Evolutionary conservation across 495 filamentous ascomycete genomes (phyloP), one percentile per base, ranked within the genome.

Genomic region (Aspergillus campestris): DNA sequence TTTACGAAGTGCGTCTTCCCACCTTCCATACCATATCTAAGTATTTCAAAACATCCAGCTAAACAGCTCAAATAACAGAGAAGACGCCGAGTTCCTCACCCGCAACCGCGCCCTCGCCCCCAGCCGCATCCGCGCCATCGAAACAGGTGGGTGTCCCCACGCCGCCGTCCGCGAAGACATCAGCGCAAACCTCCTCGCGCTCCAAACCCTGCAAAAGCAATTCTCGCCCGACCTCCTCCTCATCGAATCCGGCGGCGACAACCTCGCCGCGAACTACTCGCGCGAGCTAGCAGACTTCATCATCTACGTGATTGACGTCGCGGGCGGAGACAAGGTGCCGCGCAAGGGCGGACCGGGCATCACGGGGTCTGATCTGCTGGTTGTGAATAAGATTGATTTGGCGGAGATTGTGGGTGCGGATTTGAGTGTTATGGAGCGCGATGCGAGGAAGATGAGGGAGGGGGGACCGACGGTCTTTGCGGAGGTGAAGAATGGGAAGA

Each of bases 101-200:
- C 79, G 81, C 35, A 76, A 95, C 76, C 66, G 74, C 48, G 92
- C 92, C 27, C 85, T 98, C 0, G 83, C 91, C 0, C 70, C 90
- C 0, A 51, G 64, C 1, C 86, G 91, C 39, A 96, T 98, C 71
- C 78, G 81, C 48, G 92, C 92, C 57, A 97, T 98, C 69, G 92
- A 98, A 66, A 98, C 92, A 3, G 92, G 92, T 59, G 92, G 92
- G 15, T 98, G 92, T 61, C 92, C 92, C 3, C 92, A 98, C 73
- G 92, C 92, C 47, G 92, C 92, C 36, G 92, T 97, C 53, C 89
- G 92, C 53, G 92, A 98, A 74, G 92, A 98, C 74, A 95, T 98
- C 58, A 81, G 74, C 40, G 82, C 85, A 35, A 98, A 98, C 73
- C 84, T 98, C 0, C 85, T 87, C 40, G 89, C 92, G 1, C 79